Base-by-base conservation (phyloP, 495 filamentous ascomycete species). In the Pseudomonodictys pantanalensis region DNA sequence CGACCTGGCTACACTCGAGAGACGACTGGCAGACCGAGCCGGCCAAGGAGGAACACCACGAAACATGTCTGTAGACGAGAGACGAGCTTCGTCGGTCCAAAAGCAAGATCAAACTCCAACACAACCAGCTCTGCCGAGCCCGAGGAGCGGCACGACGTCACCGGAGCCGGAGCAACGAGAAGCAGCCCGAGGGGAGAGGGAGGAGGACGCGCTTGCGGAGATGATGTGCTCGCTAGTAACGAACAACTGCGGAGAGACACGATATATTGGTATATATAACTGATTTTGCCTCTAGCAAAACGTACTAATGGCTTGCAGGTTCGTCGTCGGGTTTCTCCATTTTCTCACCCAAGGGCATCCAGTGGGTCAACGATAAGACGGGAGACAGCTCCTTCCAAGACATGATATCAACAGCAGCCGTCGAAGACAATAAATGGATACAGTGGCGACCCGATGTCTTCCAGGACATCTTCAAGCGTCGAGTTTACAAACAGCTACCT, bases 151-250 rank as follows among this genome's bases (percentile, higher is more conserved):
- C 25, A 72, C 82, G 44, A 79, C 85, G 5, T 87, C 87, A 3
- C 77, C 81, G 17, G 81, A 78, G 52, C 84, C 85, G 48, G 35
- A 44, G 3, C 46, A 49, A 11, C 39, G 44, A 45, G n/a, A n/a
- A n/a, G 45, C 76, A 38, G 46, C 35, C 45, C 15, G 15, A 18
- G 53, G 54, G 0, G 85, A 89, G 60, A 80, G 81, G 39, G 89
- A 95, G 66, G 92, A 95, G 6, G 92, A 95, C 68, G 87, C 84
- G 0, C 69, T 98, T 59, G 95, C 93, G 8, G 93, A 98, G 73
- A 95, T 97, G 88, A 97, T 98, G 93, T 97, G 93, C 72, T 96
- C 91, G 1, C 76, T 98, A 38, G 92, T 98, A n/a, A 98, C 93
- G 6, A 97, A 96, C 60, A 95, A 95, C 65, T 88, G 85, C 61